Evolutionary conservation across 176 grass and related monocot species (phyloP).

Genomic region (Eragrostis curvula): DNA sequence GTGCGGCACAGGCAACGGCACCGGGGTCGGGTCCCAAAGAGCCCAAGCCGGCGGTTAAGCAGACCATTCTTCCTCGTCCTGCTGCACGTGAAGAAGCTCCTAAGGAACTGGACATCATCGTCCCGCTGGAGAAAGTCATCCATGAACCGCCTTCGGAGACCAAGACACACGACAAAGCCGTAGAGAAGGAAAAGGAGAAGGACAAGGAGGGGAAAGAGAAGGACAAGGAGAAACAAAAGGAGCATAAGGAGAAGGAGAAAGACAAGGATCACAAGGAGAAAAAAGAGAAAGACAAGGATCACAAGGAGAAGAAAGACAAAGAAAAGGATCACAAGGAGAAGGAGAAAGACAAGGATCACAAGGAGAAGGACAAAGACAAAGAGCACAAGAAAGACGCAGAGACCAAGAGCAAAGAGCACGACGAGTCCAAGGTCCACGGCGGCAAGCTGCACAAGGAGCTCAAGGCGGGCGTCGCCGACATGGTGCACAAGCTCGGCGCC

Average conservation of each 20-base stretch:
- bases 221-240: background rate
- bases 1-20: background rate
- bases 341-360: slow-evolving; percentile 24
- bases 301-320: background rate
- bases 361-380: slow-evolving; percentile 16
- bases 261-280: background rate
- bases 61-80: background rate
- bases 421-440: background rate
- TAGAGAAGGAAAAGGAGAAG: background rate
- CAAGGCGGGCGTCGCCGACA: slow-evolving; percentile 53
- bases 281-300: background rate
- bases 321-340: background rate
- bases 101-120: slow-evolving; percentile 9
- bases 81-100: background rate
- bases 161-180: slow-evolving; percentile 5
- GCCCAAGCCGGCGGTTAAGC: background rate
- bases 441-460: slow-evolving; percentile 56
- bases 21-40: background rate
- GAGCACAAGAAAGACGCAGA: background rate
- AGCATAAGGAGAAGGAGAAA: background rate
- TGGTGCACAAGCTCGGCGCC: slow-evolving; percentile 51
- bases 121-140: slow-evolving; percentile 10
- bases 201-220: background rate
- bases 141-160: background rate
- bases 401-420: background rate